Evolutionary conservation across 768 basidiomycete species (phyloP), one percentile per base, ranked within the genome.

Genomic region (Boletellus emodensis): DNA sequence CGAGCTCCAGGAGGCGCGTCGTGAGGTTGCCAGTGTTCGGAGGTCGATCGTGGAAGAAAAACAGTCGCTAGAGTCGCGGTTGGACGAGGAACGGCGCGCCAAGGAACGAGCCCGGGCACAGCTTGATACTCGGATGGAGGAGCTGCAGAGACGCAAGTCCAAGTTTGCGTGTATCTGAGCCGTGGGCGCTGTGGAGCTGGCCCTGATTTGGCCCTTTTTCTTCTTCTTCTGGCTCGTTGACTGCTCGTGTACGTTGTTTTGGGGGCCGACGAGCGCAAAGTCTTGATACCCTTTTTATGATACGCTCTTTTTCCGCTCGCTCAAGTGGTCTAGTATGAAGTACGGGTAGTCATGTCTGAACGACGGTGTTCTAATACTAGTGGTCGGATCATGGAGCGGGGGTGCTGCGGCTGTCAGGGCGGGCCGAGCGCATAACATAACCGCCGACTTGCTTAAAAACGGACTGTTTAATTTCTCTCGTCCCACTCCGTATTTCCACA

Each of bases 31-130:
- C 20, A 81, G 72, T 45, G 85, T 88, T 49, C 83, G 90, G 51
- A 77, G 78, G 61, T 92, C 90, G 39, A 79, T 93, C 53, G 86
- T 85, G 17, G 88, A 91, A 71, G 90, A 94, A 73, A 93, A 93
- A 66, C 87, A 91, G 64, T 84, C 87, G 30, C 75, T 90, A 26
- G 91, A 94, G 66, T 80, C 83, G 57, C 80, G 84, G 39, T 74
- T 94, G 24, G 88, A 90, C 61, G 90, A 94, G 65, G 91, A 94
- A 68, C 83, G 91, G 46, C 81, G 79, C 61, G 86, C 82, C n/a
- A 93, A 91, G 71, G 92, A 94, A 68, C 86, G 90, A 22, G 87
- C 83, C 44, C 83, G 90, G 44, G 84, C 85, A 54, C 91, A 93
- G 68, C 81, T 94, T 26, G 92, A 94, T 65, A 78, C 80, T 15